Conservation (phyloP, 176 grass and related monocot genomes). For the Juncus effusus region DNA sequence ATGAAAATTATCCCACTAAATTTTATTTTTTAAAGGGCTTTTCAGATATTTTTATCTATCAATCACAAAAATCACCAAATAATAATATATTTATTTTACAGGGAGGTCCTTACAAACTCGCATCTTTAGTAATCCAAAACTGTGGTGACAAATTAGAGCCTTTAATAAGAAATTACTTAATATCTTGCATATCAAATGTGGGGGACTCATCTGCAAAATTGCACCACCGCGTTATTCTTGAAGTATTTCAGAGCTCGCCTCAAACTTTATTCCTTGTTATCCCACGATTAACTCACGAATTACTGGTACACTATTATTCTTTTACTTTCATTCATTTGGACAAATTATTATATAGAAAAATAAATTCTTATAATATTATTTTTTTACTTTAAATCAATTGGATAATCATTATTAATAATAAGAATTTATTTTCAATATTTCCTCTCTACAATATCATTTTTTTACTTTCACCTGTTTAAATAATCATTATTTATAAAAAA, state of each 20-base stretch:
- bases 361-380: no score
- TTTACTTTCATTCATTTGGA: no score
- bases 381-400: no score
- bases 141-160: conserved; percentile 66
- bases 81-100: conserved; percentile 32
- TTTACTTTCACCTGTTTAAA: no score
- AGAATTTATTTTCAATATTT: no score
- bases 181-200: conserved; percentile 45
- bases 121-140: conserved; percentile 53
- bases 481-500: no score
- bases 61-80: background rate
- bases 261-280: conserved; percentile 69
- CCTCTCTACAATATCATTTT: no score
- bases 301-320: conserved; percentile 43
- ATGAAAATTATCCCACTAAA: no score
- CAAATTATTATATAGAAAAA: no score
- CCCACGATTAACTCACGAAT: conserved; percentile 74
- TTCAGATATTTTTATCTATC: conserved; percentile 24
- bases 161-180: conserved; percentile 50
- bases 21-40: no score
- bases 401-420: no score
- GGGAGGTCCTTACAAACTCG: conserved; percentile 66
- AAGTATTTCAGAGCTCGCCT: conserved; percentile 81
- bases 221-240: conserved; percentile 78
- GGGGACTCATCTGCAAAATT: conserved; percentile 40